These are phyloP conservation scores for Amylostereum areolatum DNA, from an alignment of 1,284 basidiomycete species.

Conservation along the genomic window DNA sequence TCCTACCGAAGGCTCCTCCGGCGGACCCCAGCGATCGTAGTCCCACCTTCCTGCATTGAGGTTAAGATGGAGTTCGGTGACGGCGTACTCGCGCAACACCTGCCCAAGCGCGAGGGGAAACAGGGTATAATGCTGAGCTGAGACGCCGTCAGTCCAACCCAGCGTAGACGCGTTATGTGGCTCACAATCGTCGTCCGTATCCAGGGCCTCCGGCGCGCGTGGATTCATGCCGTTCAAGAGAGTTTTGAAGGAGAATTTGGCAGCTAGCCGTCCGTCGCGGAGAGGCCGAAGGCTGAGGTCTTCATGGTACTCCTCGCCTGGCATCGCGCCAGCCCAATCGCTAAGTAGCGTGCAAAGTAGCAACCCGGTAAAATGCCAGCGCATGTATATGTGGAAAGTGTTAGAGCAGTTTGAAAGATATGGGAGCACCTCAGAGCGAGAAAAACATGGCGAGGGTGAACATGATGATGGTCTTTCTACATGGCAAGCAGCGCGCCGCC, in stretches of 20 bases:
- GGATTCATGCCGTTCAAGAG: constrained; percentile 48
- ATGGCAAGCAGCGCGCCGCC: too few relatives aligned
- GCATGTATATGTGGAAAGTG: too few relatives aligned
- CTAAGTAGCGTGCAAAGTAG: too few relatives aligned
- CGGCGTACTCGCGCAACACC: constrained; percentile 76
- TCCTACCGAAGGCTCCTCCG: constrained; percentile 70
- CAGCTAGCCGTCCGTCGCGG: constrained; percentile 77
- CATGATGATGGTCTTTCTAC: too few relatives aligned
- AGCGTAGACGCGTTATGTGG: neutral
- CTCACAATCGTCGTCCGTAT: constrained; percentile 48
- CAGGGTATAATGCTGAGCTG: constrained; percentile 77
- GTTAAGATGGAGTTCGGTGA: constrained; percentile 82
- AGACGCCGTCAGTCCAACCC: neutral
- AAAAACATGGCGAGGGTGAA: too few relatives aligned
- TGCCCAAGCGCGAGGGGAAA: constrained; percentile 86
- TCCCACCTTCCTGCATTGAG: constrained; percentile 91
- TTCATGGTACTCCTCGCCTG: constrained; percentile 57
- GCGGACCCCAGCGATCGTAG: constrained; percentile 80
- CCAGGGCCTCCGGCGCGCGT: constrained; percentile 44
- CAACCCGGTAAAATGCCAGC: too few relatives aligned
- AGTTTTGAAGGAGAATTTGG: constrained; percentile 82
- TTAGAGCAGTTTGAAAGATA: too few relatives aligned
- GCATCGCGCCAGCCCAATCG: too few relatives aligned
- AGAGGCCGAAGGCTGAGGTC: constrained; percentile 69
- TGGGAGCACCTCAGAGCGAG: too few relatives aligned